Conservation (phyloP, 495 filamentous ascomycete genomes). For the Neurospora discreta region DNA sequence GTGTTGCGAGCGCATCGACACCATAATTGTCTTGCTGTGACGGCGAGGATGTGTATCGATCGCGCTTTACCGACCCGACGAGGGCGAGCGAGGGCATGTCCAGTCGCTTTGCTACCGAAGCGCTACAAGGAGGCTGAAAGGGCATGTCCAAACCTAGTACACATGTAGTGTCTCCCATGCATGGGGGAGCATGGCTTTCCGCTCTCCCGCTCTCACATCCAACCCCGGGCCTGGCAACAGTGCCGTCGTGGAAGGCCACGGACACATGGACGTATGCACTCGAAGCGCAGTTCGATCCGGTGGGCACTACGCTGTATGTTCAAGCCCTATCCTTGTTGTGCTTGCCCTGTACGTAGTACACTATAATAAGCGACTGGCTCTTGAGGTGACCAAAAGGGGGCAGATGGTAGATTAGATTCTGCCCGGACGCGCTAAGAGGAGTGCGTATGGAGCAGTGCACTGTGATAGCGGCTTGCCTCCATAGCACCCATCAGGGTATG, state of each 20-base stretch:
- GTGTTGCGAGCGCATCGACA: neutral
- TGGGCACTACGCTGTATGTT: neutral
- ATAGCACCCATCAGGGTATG: neutral
- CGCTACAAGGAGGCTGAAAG: neutral
- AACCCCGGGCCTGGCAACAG: neutral
- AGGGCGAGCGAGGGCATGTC: neutral
- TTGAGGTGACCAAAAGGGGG: neutral
- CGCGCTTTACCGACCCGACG: neutral
- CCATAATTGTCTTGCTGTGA: neutral
- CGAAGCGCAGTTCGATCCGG: neutral
- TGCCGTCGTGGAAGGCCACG: neutral
- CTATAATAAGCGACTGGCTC: neutral
- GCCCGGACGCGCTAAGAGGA: neutral
- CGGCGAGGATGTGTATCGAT: neutral
- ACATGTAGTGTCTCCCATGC: neutral
- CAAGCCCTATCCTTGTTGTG: neutral
- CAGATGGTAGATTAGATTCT: neutral
- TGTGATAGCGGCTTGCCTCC: neutral
- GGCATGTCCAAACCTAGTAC: neutral
- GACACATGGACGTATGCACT: neutral
- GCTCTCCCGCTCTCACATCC: neutral
- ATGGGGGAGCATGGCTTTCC: neutral
- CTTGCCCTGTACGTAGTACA: neutral
- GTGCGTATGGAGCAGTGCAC: neutral
- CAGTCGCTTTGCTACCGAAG: neutral